A percentile compares a stretch with the other conserved stretches of the same genome.
phyloP scores from a whole-genome alignment of 1,139 yeast species.

The Candida labiduridarum region DNA sequence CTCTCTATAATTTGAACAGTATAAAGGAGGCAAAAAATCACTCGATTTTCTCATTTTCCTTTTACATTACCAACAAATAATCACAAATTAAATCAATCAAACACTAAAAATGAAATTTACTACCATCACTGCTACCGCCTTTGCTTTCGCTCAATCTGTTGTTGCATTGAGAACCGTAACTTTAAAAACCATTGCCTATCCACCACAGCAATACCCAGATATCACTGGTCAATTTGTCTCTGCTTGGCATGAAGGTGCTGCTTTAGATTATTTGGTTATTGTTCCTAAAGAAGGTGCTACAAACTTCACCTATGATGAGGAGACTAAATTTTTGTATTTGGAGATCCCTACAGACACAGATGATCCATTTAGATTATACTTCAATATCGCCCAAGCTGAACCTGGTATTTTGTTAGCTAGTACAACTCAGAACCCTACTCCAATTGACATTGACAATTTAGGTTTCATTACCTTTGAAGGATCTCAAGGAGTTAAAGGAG shows the following conservation, averaged over 20 bases:
- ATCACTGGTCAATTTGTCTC: slow-evolving; percentile 7
- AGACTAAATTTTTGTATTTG: slow-evolving; percentile 1
- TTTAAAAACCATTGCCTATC: slow-evolving; percentile 4
- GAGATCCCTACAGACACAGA: neutral
- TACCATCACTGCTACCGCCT: slow-evolving; percentile 1
- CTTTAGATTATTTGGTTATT: slow-evolving; percentile 5
- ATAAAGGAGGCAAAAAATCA: no score
- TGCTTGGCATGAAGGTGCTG: slow-evolving; percentile 11
- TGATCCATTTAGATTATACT: slow-evolving; percentile 1
- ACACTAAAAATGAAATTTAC: slow-evolving; percentile 2
- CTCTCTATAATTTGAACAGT: no score
- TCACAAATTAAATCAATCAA: neutral
- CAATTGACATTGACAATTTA: neutral
- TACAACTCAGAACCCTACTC: neutral
- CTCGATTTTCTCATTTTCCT: neutral
- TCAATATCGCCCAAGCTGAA: slow-evolving; percentile 4
- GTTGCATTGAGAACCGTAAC: slow-evolving; percentile 1
- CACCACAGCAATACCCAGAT: slow-evolving; percentile 7
- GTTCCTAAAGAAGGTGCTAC: slow-evolving; percentile 6
- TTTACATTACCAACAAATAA: neutral
- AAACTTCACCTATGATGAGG: slow-evolving; percentile 4
- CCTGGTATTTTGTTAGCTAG: slow-evolving; percentile 4
- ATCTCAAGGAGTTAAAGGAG: slow-evolving; percentile 4
- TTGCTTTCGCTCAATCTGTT: slow-evolving; percentile 1
- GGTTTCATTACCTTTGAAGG: slow-evolving; percentile 8